phyloP scores from a whole-genome alignment of 1,139 yeast species.

The Nakaseomyces uthaithaninus region DNA sequence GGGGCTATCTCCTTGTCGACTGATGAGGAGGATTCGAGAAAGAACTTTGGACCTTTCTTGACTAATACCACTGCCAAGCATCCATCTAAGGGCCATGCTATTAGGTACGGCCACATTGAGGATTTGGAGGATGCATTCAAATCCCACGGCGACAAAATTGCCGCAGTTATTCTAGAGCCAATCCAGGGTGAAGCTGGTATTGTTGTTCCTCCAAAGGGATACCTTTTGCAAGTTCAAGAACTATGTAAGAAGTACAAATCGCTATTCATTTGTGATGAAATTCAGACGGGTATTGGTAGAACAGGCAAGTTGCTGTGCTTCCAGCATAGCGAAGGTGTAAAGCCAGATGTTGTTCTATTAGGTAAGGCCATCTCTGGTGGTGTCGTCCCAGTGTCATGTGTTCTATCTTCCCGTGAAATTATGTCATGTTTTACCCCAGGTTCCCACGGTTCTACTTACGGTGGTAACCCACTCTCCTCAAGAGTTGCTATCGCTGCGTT shows the following conservation, averaged over 20 bases:
- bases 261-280: slow-evolving; percentile 87
- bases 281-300: slow-evolving; percentile 96
- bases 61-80: slow-evolving; percentile 74
- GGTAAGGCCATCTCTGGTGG: slow-evolving; percentile 98
- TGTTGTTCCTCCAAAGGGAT: slow-evolving; percentile 83
- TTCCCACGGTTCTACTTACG: slow-evolving; percentile 95
- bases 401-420: slow-evolving; percentile 76
- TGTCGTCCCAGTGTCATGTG: slow-evolving; percentile 86
- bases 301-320: slow-evolving; percentile 90
- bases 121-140: slow-evolving; percentile 79
- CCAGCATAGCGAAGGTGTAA: slow-evolving; percentile 71
- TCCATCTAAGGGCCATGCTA: slow-evolving; percentile 39
- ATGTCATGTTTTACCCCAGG: slow-evolving; percentile 92
- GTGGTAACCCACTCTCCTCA: slow-evolving; percentile 95
- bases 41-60: slow-evolving; percentile 85
- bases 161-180: slow-evolving; percentile 89
- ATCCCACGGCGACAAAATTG: slow-evolving; percentile 82
- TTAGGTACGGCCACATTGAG: slow-evolving; percentile 75
- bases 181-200: slow-evolving; percentile 99
- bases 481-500: slow-evolving; percentile 92
- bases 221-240: slow-evolving; percentile 61
- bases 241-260: slow-evolving; percentile 81
- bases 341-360: slow-evolving; percentile 77
- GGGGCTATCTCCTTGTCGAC: slow-evolving; percentile 96
- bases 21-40: slow-evolving; percentile 78